Conservation (phyloP, 805 yeast species). For the Vanderwaltozyma tropicalis region DNA sequence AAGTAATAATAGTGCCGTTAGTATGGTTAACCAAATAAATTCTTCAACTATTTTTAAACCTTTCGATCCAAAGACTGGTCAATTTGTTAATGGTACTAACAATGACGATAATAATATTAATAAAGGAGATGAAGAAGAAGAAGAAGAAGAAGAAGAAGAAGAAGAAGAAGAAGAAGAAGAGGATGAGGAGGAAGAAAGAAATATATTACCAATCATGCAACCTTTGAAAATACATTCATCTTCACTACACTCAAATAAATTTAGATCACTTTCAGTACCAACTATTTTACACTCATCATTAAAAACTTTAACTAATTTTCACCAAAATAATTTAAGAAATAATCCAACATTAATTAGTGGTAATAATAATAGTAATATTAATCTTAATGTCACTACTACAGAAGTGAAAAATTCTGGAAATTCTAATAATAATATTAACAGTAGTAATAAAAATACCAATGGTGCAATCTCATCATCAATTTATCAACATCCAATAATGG, state of each 20-base stretch:
- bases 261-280: conserved; percentile 28
- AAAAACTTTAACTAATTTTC: conserved; percentile 12
- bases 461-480: not conserved
- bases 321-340: not conserved
- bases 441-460: not conserved
- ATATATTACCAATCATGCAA: not conserved
- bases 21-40: not conserved
- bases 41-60: conserved; percentile 18
- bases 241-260: conserved; percentile 2
- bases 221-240: not conserved
- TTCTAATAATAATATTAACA: not conserved
- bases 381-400: not conserved
- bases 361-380: not conserved
- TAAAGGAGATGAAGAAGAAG: not conserved
- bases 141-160: not conserved
- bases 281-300: conserved; percentile 27
- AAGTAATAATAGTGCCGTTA: too few species aligned
- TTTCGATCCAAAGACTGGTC: conserved; percentile 25
- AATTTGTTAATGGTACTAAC: conserved; percentile 20
- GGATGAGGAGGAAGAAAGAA: not conserved
- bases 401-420: too few species aligned
- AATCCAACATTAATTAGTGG: not conserved
- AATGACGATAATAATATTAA: not conserved
- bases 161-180: not conserved
- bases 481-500: not conserved